Evolutionary conservation across 2,329 filamentous ascomycete species (phyloP).

Genomic region (Pyrenophora teres): DNA sequence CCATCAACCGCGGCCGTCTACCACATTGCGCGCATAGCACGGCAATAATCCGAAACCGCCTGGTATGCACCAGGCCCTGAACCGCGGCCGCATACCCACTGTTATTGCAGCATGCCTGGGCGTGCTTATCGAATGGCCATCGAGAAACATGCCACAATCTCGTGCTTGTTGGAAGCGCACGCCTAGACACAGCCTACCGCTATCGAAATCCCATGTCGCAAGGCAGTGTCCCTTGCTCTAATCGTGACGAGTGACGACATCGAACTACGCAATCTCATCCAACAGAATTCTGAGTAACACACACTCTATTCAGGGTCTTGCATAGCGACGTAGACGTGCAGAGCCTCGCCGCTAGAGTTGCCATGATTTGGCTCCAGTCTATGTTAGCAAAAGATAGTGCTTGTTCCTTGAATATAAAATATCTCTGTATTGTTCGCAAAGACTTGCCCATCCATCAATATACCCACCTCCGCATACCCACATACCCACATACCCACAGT

Average conservation of each 20-base stretch:
- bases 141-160: slow-evolving; percentile 29
- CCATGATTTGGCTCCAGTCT: neutral
- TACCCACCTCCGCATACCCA: slow-evolving; percentile 33
- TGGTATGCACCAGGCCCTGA: slow-evolving; percentile 14
- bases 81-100: slow-evolving; percentile 28
- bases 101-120: slow-evolving; percentile 24
- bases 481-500: slow-evolving; percentile 28
- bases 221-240: slow-evolving; percentile 9
- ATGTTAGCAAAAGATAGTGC: slow-evolving; percentile 4
- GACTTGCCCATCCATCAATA: slow-evolving; percentile 19
- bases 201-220: slow-evolving; percentile 9
- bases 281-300: slow-evolving; percentile 23
- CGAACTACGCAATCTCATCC: slow-evolving; percentile 16
- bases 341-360: slow-evolving; percentile 16
- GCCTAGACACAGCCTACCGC: slow-evolving; percentile 6
- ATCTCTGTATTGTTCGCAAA: slow-evolving; percentile 15
- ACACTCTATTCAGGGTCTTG: slow-evolving; percentile 20
- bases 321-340: slow-evolving; percentile 21
- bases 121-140: slow-evolving; percentile 24
- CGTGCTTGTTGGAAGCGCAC: slow-evolving; percentile 18
- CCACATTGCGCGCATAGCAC: slow-evolving; percentile 26
- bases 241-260: slow-evolving; percentile 26
- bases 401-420: slow-evolving; percentile 27
- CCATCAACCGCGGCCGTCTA: slow-evolving; percentile 36
- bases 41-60: slow-evolving; percentile 15